A percentile compares a stretch with the other conserved stretches of the same genome.
Evolutionary conservation across 306 rosid genomes (phyloP).

Genomic region (Pterocarpus santalinus): DNA sequence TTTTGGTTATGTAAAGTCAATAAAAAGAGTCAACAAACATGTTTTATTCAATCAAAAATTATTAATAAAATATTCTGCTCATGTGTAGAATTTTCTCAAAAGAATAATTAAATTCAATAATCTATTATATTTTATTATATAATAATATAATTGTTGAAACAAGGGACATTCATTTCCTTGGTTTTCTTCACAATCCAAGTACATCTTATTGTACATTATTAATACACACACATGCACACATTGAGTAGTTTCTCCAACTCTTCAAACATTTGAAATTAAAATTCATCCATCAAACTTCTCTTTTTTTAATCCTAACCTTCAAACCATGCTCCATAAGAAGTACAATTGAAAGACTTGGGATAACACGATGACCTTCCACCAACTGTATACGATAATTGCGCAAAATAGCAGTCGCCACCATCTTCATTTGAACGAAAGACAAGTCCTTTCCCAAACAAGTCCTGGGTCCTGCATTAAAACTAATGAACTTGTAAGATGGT

Average conservation of each 20-base stretch:
- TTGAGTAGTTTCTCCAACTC: not conserved
- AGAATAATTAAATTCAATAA: too few species aligned
- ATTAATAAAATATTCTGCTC: too few species aligned
- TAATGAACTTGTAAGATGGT: constrained; percentile 61
- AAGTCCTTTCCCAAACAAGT: constrained; percentile 64
- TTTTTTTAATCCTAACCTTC: constrained; percentile 48
- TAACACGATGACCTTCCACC: constrained; percentile 38
- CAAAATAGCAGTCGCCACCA: constrained; percentile 47
- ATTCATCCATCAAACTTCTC: not conserved
- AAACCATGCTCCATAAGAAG: constrained; percentile 63
- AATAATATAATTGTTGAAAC: not conserved
- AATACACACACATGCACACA: not conserved
- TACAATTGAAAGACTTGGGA: constrained; percentile 43
- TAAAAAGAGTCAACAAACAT: too few species aligned
- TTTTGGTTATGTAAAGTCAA: too few species aligned
- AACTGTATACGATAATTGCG: constrained; percentile 47
- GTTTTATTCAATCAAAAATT: too few species aligned
- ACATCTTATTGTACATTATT: too few species aligned
- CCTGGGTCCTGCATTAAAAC: constrained; percentile 67
- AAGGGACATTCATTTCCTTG: not conserved
- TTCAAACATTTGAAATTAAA: not conserved
- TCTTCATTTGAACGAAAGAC: constrained; percentile 57
- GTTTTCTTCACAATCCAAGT: not conserved
- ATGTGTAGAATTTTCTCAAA: too few species aligned
- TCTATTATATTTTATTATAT: too few species aligned